These are phyloP conservation scores for Ceratobasidium sp. DNA, from an alignment of 1,284 basidiomycete genomes.

Conservation along the genomic window DNA sequence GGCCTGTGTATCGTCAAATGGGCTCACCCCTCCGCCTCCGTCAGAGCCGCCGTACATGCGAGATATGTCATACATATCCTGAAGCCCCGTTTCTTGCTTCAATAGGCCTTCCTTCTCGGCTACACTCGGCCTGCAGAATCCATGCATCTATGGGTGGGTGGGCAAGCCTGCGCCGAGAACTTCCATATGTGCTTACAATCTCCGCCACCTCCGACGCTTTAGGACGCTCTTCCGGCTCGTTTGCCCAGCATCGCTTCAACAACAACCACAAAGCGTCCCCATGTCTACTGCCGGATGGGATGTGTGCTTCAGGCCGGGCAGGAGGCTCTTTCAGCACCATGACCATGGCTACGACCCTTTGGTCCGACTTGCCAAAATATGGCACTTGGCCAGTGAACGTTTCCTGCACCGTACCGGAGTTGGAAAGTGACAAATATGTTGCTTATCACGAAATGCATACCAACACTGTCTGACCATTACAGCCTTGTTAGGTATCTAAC, in stretches of 20 bases:
- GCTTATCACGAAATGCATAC: not conserved
- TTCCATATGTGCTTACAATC: not conserved
- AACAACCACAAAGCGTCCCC: not conserved
- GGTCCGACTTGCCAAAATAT: not conserved
- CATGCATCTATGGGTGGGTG: too few relatives aligned
- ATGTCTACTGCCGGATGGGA: not conserved
- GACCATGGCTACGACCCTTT: not conserved
- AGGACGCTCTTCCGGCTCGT: not conserved
- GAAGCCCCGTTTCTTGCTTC: too few relatives aligned
- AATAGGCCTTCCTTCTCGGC: too few relatives aligned
- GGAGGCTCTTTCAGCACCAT: not conserved
- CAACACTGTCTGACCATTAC: not conserved
- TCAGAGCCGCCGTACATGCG: not conserved
- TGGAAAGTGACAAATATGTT: not conserved
- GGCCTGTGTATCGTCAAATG: not conserved
- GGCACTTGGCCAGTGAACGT: conserved; percentile 1
- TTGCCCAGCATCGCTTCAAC: not conserved
- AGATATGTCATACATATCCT: not conserved
- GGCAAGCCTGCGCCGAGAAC: too few relatives aligned
- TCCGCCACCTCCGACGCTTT: not conserved
- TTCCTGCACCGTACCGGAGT: not conserved
- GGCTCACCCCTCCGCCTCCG: not conserved
- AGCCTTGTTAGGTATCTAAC: not conserved
- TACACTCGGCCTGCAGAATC: too few relatives aligned
- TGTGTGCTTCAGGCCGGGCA: not conserved